These are phyloP conservation scores for Hypoxylon fuscum DNA, from an alignment of 495 filamentous ascomycete genomes.

Conservation along the genomic window DNA sequence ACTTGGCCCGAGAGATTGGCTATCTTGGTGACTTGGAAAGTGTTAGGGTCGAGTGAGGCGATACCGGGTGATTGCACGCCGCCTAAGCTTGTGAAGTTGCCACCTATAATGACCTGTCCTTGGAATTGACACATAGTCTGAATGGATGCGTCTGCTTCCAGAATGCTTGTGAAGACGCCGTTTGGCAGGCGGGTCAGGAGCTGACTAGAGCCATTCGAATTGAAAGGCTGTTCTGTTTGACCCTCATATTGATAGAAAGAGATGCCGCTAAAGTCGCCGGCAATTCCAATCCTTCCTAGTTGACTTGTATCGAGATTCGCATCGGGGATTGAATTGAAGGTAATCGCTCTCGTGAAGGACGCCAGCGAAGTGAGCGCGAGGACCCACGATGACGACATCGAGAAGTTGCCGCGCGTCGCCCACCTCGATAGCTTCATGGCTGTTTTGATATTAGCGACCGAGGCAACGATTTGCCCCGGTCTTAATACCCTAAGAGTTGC, in stretches of 20 bases:
- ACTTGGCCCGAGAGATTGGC: conserved; percentile 84
- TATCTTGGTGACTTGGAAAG: conserved; percentile 72
- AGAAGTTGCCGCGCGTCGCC: conserved; percentile 43
- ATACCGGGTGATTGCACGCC: conserved; percentile 78
- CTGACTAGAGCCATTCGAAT: conserved; percentile 79
- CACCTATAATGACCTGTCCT: conserved; percentile 80
- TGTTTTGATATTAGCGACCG: conserved; percentile 24
- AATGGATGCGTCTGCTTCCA: conserved; percentile 82
- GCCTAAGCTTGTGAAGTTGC: conserved; percentile 95
- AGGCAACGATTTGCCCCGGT: conserved; percentile 36
- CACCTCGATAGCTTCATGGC: conserved; percentile 52
- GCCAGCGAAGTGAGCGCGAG: conserved; percentile 54
- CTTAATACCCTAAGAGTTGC: conserved; percentile 12
- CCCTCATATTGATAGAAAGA: conserved; percentile 87
- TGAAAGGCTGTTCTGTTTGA: conserved; percentile 74
- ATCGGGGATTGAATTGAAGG: conserved; percentile 73
- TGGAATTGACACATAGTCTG: conserved; percentile 85
- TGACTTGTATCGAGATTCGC: conserved; percentile 83
- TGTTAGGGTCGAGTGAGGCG: conserved; percentile 79
- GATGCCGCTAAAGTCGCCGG: conserved; percentile 89
- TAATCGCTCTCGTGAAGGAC: conserved; percentile 66
- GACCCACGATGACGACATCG: conserved; percentile 40
- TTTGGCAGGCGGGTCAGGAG: conserved; percentile 86
- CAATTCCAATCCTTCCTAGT: conserved; percentile 85
- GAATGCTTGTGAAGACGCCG: conserved; percentile 78